These are phyloP conservation scores for Lantana camara DNA, from an alignment of 257 asterid species.

Conservation along the genomic window DNA sequence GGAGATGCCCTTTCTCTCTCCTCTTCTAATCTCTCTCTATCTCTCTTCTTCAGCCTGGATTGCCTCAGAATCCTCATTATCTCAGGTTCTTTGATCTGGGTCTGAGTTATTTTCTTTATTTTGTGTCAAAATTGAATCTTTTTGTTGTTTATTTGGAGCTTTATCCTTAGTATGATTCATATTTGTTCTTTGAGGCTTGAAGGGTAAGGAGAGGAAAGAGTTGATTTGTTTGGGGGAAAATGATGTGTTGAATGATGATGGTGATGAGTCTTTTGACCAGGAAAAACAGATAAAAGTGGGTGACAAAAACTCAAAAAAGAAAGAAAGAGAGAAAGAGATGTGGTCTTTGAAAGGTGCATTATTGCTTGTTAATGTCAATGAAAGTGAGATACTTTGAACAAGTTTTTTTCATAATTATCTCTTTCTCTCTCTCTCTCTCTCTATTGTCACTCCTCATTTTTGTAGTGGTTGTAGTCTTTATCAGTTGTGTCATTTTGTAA, in stretches of 20 bases:
- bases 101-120: slow-evolving; percentile 26
- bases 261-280: slow-evolving; percentile 59
- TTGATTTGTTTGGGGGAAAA: slow-evolving; percentile 41
- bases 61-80: slow-evolving; percentile 28
- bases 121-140: slow-evolving; percentile 25
- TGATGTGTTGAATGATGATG: slow-evolving; percentile 48
- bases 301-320: too few relatives aligned
- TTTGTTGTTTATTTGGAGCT: slow-evolving; percentile 18
- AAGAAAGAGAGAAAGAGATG: slow-evolving; percentile 20
- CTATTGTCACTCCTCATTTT: slow-evolving; percentile 7
- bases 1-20: slow-evolving; percentile 52
- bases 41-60: slow-evolving; percentile 15
- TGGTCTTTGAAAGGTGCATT: slow-evolving; percentile 42
- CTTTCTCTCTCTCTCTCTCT: slow-evolving; percentile 16
- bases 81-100: slow-evolving; percentile 38
- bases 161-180: slow-evolving; percentile 19
- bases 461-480: slow-evolving; percentile 13
- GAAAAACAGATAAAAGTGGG: slow-evolving; percentile 47
- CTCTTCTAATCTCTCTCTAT: slow-evolving; percentile 12
- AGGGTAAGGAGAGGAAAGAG: slow-evolving; percentile 26
- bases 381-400: slow-evolving; percentile 43
- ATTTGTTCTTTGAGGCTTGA: slow-evolving; percentile 44
- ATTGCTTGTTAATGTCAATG: slow-evolving; percentile 57
- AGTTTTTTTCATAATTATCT: slow-evolving; percentile 23
- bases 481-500: slow-evolving; percentile 19